A percentile compares a stretch with the other conserved stretches of the same genome.
Conservation (phyloP, 1,139 yeast species). For the Yamadazyma friedrichii region DNA sequence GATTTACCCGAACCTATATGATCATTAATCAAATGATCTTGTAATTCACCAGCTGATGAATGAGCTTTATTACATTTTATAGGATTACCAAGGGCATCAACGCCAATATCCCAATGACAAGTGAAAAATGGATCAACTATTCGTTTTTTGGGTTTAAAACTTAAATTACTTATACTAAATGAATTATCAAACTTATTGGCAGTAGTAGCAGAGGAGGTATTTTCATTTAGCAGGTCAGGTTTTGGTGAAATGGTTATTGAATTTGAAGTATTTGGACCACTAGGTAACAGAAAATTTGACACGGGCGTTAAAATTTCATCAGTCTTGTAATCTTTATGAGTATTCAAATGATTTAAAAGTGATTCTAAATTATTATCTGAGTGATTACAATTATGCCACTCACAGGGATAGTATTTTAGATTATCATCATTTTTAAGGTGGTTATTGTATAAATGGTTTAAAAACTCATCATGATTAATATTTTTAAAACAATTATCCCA, state of each 20-base stretch:
- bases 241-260: neutral
- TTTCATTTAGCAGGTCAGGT: neutral
- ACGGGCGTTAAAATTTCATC: conserved; percentile 15
- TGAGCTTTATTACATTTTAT: conserved; percentile 52
- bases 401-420: conserved; percentile 40
- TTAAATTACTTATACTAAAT: conserved; percentile 31
- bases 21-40: conserved; percentile 61
- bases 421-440: conserved; percentile 46
- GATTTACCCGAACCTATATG: conserved; percentile 79
- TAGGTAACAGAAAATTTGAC: conserved; percentile 7
- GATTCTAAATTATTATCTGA: conserved; percentile 49
- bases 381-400: conserved; percentile 71
- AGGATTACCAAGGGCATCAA: conserved; percentile 27
- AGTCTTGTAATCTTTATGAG: conserved; percentile 34
- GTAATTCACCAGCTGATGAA: conserved; percentile 55
- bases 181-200: neutral
- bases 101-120: conserved; percentile 49
- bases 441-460: conserved; percentile 55
- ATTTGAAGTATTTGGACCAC: neutral
- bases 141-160: conserved; percentile 27
- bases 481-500: conserved; percentile 55
- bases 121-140: conserved; percentile 26
- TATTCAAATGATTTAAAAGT: conserved; percentile 60
- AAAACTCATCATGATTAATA: conserved; percentile 44
- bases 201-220: neutral